Conservation (phyloP, 495 filamentous ascomycete genomes). For the Alectoria sarmentosa region DNA sequence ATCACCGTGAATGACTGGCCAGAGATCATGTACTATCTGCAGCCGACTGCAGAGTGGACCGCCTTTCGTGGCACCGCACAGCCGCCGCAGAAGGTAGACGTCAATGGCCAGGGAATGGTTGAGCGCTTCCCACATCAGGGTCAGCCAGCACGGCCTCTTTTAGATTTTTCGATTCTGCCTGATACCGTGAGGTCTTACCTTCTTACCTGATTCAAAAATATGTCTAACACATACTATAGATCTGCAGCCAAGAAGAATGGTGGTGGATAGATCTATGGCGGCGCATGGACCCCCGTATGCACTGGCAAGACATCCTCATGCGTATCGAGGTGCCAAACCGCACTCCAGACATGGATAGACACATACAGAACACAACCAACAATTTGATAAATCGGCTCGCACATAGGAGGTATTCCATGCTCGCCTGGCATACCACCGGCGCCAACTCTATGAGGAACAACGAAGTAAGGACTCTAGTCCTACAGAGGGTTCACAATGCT, state of each 20-base stretch:
- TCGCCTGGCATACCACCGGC: constrained; percentile 8
- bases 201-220: neutral
- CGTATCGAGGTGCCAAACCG: constrained; percentile 7
- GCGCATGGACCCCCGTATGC: neutral
- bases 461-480: neutral
- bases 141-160: constrained; percentile 5
- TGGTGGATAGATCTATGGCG: constrained; percentile 12
- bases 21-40: constrained; percentile 13
- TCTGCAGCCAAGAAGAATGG: constrained; percentile 5
- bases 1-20: constrained; percentile 10
- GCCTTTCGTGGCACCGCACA: neutral
- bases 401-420: neutral
- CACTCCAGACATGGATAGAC: neutral
- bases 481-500: neutral
- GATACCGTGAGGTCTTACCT: constrained; percentile 1
- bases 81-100: constrained; percentile 7
- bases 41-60: neutral
- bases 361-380: constrained; percentile 6
- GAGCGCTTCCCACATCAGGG: constrained; percentile 12
- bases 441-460: neutral
- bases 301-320: constrained; percentile 10
- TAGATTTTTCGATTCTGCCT: constrained; percentile 9
- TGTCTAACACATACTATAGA: neutral
- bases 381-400: neutral
- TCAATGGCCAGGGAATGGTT: neutral